These are phyloP conservation scores for Plasmodium knowlesi DNA, from an alignment of 169 alveolate species.

Conservation along the genomic window DNA sequence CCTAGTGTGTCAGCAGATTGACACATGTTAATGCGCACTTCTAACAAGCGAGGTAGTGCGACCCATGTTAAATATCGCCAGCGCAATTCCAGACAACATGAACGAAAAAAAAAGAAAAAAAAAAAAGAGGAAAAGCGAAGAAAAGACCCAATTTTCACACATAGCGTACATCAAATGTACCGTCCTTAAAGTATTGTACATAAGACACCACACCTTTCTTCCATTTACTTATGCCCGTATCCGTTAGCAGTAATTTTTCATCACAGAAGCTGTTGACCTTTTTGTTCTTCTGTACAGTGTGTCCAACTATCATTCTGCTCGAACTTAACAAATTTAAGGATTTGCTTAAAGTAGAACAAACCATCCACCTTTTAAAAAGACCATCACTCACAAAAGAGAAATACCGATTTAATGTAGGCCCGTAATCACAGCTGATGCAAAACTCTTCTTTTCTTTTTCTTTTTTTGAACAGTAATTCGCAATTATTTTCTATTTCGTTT, in stretches of 20 bases:
- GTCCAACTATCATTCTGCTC: slow-evolving; percentile 58
- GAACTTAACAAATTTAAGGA: slow-evolving; percentile 29
- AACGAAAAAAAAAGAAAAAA: not conserved
- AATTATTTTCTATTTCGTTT: slow-evolving; percentile 52
- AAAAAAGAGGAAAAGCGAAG: not conserved
- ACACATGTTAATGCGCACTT: not conserved
- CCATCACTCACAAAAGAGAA: slow-evolving; percentile 13
- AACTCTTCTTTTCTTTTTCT: not conserved
- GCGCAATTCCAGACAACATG: not conserved
- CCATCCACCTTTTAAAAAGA: slow-evolving; percentile 9
- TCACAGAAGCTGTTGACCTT: slow-evolving; percentile 37
- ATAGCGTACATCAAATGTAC: slow-evolving; percentile 17
- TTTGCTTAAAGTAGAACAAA: slow-evolving; percentile 42
- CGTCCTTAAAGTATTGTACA: slow-evolving; percentile 51
- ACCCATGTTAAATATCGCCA: not conserved
- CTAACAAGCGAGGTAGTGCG: not conserved
- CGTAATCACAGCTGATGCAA: slow-evolving; percentile 45
- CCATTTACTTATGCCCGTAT: slow-evolving; percentile 68
- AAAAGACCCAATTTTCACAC: not conserved
- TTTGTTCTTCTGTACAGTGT: slow-evolving; percentile 43
- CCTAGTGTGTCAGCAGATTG: not conserved
- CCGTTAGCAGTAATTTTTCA: slow-evolving; percentile 30
- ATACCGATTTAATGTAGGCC: slow-evolving; percentile 67
- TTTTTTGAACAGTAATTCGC: slow-evolving; percentile 16
- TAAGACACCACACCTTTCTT: slow-evolving; percentile 41